These are phyloP conservation scores for Novymonas esmeraldas DNA, from an alignment of 208 protist genomes.

Conservation along the genomic window DNA sequence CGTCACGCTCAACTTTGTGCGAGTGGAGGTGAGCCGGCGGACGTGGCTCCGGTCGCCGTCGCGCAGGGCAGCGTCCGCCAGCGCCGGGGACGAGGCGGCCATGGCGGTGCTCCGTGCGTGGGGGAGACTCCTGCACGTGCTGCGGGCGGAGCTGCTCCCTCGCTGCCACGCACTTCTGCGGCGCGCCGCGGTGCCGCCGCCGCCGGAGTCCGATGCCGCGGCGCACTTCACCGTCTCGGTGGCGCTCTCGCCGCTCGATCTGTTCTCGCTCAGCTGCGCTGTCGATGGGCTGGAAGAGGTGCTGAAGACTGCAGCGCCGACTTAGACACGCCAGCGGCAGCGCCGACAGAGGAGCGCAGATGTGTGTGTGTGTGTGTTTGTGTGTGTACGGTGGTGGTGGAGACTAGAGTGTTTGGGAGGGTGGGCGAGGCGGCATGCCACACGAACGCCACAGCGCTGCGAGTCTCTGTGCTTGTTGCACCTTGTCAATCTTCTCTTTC, in stretches of 20 bases:
- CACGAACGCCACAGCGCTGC: not conserved
- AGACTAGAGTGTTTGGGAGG: not conserved
- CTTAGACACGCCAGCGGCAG: not conserved
- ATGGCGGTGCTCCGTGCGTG: not conserved
- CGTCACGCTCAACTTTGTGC: slow-evolving; percentile 66
- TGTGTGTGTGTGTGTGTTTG: not conserved
- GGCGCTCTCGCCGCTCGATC: slow-evolving; percentile 18
- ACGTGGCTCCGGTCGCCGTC: not conserved
- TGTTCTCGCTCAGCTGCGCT: slow-evolving; percentile 22
- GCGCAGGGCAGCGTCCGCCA: not conserved
- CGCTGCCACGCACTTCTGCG: slow-evolving; percentile 13
- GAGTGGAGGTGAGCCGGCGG: slow-evolving; percentile 28
- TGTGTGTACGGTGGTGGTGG: slow-evolving; percentile 13
- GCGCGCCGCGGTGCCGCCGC: not conserved
- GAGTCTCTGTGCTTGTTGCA: not conserved
- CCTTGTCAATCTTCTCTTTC: not conserved
- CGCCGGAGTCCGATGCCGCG: not conserved
- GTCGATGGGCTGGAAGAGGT: slow-evolving; percentile 13
- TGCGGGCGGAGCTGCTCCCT: slow-evolving; percentile 12
- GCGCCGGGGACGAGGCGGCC: not conserved
- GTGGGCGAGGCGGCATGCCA: not conserved
- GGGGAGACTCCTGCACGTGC: not conserved
- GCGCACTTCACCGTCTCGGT: not conserved
- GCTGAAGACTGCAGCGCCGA: too few species aligned
- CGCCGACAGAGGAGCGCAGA: too few species aligned